Percentiles rank a stretch among this genome's conserved stretches.
These are phyloP conservation scores for Hibiscus trionum DNA, from an alignment of 345 rosid species.

Conservation along the genomic window DNA sequence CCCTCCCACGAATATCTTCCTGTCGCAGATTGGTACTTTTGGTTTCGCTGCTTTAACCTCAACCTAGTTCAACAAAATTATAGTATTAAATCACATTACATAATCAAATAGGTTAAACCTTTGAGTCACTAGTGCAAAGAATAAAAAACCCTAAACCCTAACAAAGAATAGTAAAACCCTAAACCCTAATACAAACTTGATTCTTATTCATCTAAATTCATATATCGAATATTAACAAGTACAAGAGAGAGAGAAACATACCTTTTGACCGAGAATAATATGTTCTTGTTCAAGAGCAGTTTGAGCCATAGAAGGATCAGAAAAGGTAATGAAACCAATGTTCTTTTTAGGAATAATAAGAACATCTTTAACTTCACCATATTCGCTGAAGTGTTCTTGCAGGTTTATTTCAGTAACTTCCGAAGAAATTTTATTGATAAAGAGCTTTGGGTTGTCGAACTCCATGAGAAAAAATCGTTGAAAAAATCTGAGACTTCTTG, in stretches of 20 bases:
- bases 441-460: neutral
- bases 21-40: neutral
- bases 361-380: neutral
- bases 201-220: neutral
- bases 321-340: neutral
- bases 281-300: neutral
- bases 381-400: neutral
- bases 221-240: neutral
- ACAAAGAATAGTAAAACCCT: no score
- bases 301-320: neutral
- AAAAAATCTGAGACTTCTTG: neutral
- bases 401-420: neutral
- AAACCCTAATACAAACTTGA: neutral
- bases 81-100: neutral
- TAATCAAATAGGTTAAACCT: neutral
- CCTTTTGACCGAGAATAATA: neutral
- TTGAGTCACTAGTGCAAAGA: neutral
- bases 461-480: neutral
- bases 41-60: neutral
- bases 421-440: neutral
- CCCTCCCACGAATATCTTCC: slow-evolving; percentile 92
- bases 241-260: neutral
- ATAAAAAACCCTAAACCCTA: no score
- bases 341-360: neutral
- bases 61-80: neutral